Evolutionary conservation across 1,284 basidiomycete genomes (phyloP).

Genomic region (Leccinum solheimii): DNA sequence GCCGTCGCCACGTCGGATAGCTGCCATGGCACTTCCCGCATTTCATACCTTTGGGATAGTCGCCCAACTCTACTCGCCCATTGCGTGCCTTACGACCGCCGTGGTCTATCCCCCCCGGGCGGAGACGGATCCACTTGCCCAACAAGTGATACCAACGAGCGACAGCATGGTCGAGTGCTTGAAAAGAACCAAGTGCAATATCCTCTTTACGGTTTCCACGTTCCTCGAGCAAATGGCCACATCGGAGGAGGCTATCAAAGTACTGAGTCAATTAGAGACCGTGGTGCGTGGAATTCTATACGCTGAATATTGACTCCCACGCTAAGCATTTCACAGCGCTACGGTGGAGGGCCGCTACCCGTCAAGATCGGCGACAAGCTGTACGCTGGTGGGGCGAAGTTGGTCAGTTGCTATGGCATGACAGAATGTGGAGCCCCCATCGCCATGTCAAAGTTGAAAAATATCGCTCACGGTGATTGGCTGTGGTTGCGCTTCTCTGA

Average conservation of each 20-base stretch:
- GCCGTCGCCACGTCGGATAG: constrained; percentile 17
- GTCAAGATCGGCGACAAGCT: constrained; percentile 25
- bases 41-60: constrained; percentile 28
- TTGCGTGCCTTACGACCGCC: constrained; percentile 9
- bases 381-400: constrained; percentile 21
- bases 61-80: constrained; percentile 17
- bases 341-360: constrained; percentile 29
- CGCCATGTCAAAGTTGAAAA: background rate
- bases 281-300: background rate
- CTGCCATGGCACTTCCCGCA: constrained; percentile 27
- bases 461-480: constrained; percentile 29
- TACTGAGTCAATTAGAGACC: background rate
- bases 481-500: constrained; percentile 29
- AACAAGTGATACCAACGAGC: constrained; percentile 21
- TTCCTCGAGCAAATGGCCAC: background rate
- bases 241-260: background rate
- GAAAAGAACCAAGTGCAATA: background rate
- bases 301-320: background rate
- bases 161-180: constrained; percentile 18
- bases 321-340: constrained; percentile 13
- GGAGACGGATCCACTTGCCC: constrained; percentile 6
- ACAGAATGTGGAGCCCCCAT: constrained; percentile 30
- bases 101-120: constrained; percentile 21
- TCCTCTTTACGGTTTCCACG: background rate
- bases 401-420: constrained; percentile 24